These are phyloP conservation scores for Poa pratensis DNA, from an alignment of 176 grass and related monocot species.

Conservation along the genomic window DNA sequence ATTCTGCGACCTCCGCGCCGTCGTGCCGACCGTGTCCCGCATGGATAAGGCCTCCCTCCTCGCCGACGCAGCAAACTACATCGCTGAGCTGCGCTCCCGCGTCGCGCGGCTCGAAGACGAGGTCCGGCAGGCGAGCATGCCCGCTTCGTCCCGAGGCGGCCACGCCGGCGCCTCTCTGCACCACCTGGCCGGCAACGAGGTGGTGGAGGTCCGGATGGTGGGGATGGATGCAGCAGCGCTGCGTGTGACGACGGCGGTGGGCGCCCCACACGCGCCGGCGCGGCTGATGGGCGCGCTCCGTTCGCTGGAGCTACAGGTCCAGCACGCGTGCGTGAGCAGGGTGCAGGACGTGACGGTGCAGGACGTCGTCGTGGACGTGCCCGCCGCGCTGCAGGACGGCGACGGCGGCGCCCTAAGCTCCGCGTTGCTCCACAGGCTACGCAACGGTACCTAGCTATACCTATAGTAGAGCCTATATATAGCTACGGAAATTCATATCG, in stretches of 20 bases:
- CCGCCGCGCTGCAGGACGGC: not conserved
- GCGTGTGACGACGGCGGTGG: not conserved
- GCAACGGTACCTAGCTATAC: not conserved
- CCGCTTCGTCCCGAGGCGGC: not conserved
- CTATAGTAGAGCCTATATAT: not conserved
- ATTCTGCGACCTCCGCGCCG: conserved; percentile 6
- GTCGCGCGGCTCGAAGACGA: not conserved
- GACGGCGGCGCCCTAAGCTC: not conserved
- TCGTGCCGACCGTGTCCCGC: not conserved
- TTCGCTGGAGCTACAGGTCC: conserved; percentile 1
- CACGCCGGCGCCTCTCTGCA: not conserved
- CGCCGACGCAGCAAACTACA: conserved; percentile 1
- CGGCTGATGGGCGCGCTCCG: not conserved
- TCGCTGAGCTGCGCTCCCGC: conserved; percentile 2
- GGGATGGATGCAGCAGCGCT: not conserved
- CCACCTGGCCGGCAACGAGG: not conserved
- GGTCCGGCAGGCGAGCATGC: not conserved
- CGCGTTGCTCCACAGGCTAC: not conserved
- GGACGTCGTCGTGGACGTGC: conserved; percentile 1
- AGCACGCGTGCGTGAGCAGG: not conserved
- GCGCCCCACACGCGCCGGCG: not conserved
- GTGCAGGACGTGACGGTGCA: conserved; percentile 7
- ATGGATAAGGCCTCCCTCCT: conserved; percentile 18
- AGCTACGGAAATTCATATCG: too few relatives aligned
- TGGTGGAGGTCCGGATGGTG: not conserved